Conservation (phyloP, 176 grass and related monocot genomes). For the Saccharum spontaneum region DNA sequence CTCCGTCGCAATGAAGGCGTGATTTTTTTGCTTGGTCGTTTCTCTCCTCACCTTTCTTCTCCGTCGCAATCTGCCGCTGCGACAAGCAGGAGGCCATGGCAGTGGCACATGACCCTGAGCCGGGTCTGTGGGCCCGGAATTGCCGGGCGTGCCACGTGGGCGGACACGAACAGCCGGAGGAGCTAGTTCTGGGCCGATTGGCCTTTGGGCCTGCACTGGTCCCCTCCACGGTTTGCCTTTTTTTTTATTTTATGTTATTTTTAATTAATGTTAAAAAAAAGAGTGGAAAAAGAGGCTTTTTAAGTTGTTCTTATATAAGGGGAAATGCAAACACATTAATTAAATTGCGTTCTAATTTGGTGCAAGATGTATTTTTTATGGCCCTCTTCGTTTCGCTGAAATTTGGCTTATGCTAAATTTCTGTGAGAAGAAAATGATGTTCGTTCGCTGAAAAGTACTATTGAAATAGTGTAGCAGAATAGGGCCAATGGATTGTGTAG, state of each 20-base stretch:
- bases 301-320: background rate
- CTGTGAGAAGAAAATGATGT: too few relatives aligned
- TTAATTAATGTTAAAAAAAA: background rate
- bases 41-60: background rate
- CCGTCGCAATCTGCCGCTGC: conserved; percentile 6
- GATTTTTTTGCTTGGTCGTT: background rate
- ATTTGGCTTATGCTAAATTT: too few relatives aligned
- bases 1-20: background rate
- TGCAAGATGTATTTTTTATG: background rate
- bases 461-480: too few relatives aligned
- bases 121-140: conserved; percentile 30
- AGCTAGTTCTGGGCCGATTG: background rate
- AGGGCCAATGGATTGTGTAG: background rate
- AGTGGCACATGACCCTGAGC: background rate
- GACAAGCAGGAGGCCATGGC: background rate
- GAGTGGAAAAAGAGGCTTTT: background rate
- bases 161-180: background rate
- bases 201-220: background rate
- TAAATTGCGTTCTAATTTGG: background rate
- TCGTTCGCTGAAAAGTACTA: too few relatives aligned
- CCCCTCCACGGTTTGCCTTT: background rate
- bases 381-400: too few relatives aligned
- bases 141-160: conserved; percentile 34
- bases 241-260: background rate
- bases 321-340: background rate